Evolutionary conservation across 768 basidiomycete species (phyloP), one percentile per base, ranked within the genome.

Genomic region (Mycena vitilis): DNA sequence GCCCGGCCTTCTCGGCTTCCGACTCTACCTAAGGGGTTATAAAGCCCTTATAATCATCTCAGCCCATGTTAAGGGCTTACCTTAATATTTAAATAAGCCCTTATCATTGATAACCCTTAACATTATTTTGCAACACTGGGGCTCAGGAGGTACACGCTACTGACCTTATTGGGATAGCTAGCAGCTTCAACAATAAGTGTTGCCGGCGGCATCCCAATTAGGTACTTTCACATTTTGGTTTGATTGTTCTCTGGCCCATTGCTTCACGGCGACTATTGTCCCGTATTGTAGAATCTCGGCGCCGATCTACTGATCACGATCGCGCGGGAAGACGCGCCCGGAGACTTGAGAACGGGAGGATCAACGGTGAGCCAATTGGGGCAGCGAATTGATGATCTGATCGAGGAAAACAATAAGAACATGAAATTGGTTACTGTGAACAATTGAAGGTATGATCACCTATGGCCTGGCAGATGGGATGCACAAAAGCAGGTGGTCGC

Each of bases 271-370:
- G 40, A 4, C 15, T 23, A 30, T 16, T 52, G 51, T 52, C 51
- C 38, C 38, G n/a, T 45, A 62, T 38, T 55, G 45, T 66, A 10
- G 15, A 40, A 40, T 40, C 10, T 40, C 40, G 40, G 30, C 30
- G 30, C 15, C 18, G 63, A 30, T 47, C 38, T 37, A 40, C 45
- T 59, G 60, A 66, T 61, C 69, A 62, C 34, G 59, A 66, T 57
- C 52, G 30, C 47, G 47, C 7, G 34, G 18, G 16, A 53, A 5
- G 23, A 2, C 13, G 25, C 15, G 52, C 15, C 52, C 23, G 5
- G 30, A 53, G 40, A 9, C 40, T 40, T 44, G 44, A 18, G 16
- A 36, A 34, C 22, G 44, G 18, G 40, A 34, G 16, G 15, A 47
- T 20, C 25, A 30, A 34, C 57, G 34, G 42, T 34, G 34, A 18